Evolutionary conservation across 2,329 filamentous ascomycete genomes (phyloP), one percentile per base, ranked within the genome.

Genomic region (Pseudogymnoascus sp.): DNA sequence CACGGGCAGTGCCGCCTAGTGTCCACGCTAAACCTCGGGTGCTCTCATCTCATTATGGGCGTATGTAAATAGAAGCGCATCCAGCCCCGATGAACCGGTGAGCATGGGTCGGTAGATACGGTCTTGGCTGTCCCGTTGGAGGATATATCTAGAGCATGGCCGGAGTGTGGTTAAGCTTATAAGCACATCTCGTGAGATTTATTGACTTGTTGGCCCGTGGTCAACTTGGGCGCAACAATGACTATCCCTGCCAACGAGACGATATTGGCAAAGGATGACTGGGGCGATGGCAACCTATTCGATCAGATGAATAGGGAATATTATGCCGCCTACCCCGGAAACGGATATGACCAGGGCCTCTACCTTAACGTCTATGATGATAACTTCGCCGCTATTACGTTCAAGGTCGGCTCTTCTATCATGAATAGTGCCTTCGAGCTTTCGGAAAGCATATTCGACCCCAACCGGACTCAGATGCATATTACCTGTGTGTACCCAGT

Each of bases 401-500:
- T 62, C n/a, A 39, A 60, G 10, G 25, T n/a, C 44, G 8, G 13
- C 17, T 12, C 5, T 13, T n/a, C n/a, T 31, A 27, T 15, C 25
- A 44, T 7, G 9, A 6, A 7, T 29, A 25, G 35, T 3, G 51
- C 31, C 10, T 42, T 62, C 38, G 51, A 21, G 3, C 27, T 62
- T 10, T 4, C 55, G 5, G 38, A 39, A n/a, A 27, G 25, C 4
- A 27, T 62, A 13, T 60, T 48, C 27, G 61, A 62, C 35, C 15
- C 61, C 2, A n/a, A 15, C 4, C 35, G 42, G 13, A 12, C 9
- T 7, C 44, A 59, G 9, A 42, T 44, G 17, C 2, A 9, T 31
- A 15, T 44, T n/a, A 6, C 2, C 2, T 65, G 62, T 15, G 21
- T 51, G 9, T 63, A 62, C 27, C 58, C 63, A 3, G 51, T 65